phyloP scores from a whole-genome alignment of 441 rosid genomes.

The Macaranga tanarius region DNA sequence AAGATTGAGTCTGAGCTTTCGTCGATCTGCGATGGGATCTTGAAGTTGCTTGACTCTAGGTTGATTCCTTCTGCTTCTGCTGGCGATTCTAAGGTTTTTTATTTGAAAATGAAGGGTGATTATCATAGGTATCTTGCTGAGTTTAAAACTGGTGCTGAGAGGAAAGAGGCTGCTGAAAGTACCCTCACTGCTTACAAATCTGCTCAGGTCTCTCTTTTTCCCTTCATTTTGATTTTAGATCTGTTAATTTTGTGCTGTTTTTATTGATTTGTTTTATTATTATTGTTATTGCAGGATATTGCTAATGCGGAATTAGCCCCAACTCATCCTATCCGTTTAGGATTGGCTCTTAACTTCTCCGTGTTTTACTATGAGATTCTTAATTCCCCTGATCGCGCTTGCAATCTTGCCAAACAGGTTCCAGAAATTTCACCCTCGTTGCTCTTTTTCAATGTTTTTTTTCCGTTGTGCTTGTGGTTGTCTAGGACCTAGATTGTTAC shows the following conservation, averaged over 20 bases:
- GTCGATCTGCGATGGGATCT: constrained; percentile 83
- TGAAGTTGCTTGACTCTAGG: constrained; percentile 77
- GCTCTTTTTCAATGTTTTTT: not conserved
- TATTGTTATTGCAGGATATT: constrained; percentile 55
- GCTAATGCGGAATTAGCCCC: constrained; percentile 81
- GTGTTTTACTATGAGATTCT: constrained; percentile 95
- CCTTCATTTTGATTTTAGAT: not conserved
- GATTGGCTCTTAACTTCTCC: constrained; percentile 94
- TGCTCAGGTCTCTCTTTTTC: constrained; percentile 56
- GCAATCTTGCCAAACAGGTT: constrained; percentile 89
- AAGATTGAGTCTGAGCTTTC: constrained; percentile 83
- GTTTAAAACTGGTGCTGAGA: constrained; percentile 81
- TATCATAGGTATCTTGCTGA: constrained; percentile 89
- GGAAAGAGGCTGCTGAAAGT: constrained; percentile 95
- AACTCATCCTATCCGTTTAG: constrained; percentile 91
- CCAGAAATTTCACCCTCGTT: not conserved
- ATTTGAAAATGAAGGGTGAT: constrained; percentile 95
- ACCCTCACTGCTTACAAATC: constrained; percentile 88
- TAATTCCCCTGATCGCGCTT: constrained; percentile 94
- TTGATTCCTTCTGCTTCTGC: constrained; percentile 73
- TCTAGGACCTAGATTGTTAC: not conserved
- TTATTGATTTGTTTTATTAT: not conserved
- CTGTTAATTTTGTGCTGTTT: not conserved
- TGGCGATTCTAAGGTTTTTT: constrained; percentile 90
- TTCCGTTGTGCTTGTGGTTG: too few species aligned